Base-by-base conservation (phyloP, 306 rosid genomes). In the Delonix regia region DNA sequence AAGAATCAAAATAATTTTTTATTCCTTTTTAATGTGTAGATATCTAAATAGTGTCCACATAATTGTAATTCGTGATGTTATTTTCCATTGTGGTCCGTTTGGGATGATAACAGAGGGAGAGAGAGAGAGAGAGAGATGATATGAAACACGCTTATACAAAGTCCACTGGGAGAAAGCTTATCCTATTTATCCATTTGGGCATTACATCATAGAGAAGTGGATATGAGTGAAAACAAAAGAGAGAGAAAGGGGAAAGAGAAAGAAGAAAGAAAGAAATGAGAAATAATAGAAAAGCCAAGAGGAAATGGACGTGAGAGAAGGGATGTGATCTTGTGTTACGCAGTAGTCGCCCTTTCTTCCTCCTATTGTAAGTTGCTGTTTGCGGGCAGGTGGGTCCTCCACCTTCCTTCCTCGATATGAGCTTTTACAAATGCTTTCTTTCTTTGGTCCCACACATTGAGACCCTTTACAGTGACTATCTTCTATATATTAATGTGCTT, bases 361-460 rank as follows among this genome's bases (percentile, higher is more conserved):
- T 81, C 41, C 62, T 76, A 60, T 74, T 72, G 82, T 83, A 49
- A 81, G 83, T 72, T 83, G 81, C 77, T 81, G 81, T 59, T 85
- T 79, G 86, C 83, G 90, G 81, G 83, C 82, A 89, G 64, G 85
- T 86, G 89, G 91, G 85, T 84, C 88, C 88, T 84, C 87, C 84
- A 75, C 86, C 76, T 78, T 53, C 78, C 68, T 76, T 89, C 62
- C 83, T 77, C 76, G 38, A 83, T 84, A 74, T 81, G 90, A 87
- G 89, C 85, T 73, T 86, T 82, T 67, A 71, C n/a, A 81, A 81
- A 74, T 81, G 89, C 82, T 70, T 75, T 80, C 81, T 61, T 51
- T 81, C 80, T 49, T 1, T 5, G 80, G 94, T 82, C 89, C 94
- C 97, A 86, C 69, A 0, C 93, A 74, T 44, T 80, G 71, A 72